A percentile compares a stretch with the other conserved stretches of the same genome.
Evolutionary conservation across 805 yeast genomes (phyloP).

Genomic region (Allodekkera sacchari): DNA sequence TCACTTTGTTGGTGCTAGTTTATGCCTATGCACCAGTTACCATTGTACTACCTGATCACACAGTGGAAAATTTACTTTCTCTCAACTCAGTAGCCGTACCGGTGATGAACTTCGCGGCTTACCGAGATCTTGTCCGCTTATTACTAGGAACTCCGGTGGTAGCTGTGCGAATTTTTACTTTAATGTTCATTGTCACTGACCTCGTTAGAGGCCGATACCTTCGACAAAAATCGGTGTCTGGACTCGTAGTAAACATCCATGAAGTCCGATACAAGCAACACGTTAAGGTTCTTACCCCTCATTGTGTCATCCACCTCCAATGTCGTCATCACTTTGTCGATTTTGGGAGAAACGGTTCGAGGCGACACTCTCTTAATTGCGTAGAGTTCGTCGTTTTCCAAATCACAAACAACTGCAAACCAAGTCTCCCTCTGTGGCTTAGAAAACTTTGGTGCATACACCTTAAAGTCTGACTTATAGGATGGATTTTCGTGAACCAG

Average conservation of each 20-base stretch:
- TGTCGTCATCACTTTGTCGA: constrained; percentile 34
- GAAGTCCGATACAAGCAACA: constrained; percentile 59
- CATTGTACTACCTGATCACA: too few species aligned
- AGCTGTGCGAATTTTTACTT: too few species aligned
- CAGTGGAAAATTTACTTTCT: too few species aligned
- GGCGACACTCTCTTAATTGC: constrained; percentile 76
- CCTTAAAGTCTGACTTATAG: constrained; percentile 49
- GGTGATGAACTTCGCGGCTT: too few species aligned
- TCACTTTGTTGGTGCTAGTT: too few species aligned
- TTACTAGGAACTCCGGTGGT: too few species aligned
- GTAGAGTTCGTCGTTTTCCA: constrained; percentile 42
- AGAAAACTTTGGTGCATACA: constrained; percentile 76
- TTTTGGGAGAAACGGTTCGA: constrained; percentile 16
- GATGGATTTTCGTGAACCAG: constrained; percentile 48
- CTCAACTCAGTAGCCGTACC: too few species aligned
- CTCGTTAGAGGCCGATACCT: too few species aligned
- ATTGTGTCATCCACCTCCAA: constrained; percentile 43
- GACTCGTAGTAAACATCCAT: constrained; percentile 35
- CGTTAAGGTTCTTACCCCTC: constrained; percentile 34
- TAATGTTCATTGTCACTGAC: too few species aligned
- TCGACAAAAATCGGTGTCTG: too few species aligned
- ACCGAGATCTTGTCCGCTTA: too few species aligned
- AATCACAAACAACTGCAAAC: constrained; percentile 62
- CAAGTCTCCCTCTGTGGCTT: constrained; percentile 90
- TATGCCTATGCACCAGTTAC: too few species aligned